These are phyloP conservation scores for Diplosphaera chodatii DNA, from an alignment of 139 green algal genomes.

Conservation along the genomic window DNA sequence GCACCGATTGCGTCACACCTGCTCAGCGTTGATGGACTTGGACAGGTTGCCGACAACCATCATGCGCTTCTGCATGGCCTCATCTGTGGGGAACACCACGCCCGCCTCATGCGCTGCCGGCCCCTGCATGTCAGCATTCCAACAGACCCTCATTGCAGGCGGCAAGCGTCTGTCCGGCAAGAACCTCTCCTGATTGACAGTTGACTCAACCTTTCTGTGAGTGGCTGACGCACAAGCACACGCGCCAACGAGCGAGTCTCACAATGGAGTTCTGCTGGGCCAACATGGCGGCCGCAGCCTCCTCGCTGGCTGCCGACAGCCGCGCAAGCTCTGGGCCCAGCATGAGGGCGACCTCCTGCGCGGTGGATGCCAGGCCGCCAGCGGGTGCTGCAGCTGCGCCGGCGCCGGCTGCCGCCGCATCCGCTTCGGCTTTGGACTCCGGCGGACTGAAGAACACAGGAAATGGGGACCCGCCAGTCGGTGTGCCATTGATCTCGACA, in stretches of 20 bases:
- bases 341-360: neutral
- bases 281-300: neutral
- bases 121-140: too few species aligned
- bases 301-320: neutral
- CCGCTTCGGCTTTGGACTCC: neutral
- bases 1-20: too few species aligned
- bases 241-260: too few species aligned
- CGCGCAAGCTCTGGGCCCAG: neutral
- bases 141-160: too few species aligned
- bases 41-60: slow-evolving; percentile 44
- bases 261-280: neutral
- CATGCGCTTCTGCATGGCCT: slow-evolving; percentile 20
- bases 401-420: neutral
- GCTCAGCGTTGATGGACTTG: slow-evolving; percentile 29
- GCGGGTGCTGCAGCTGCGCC: neutral
- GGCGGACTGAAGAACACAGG: slow-evolving; percentile 82
- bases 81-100: slow-evolving; percentile 28
- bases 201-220: too few species aligned
- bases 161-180: too few species aligned
- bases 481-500: slow-evolving; percentile 65
- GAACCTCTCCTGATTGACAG: too few species aligned
- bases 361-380: neutral
- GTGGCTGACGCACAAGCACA: too few species aligned
- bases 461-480: slow-evolving; percentile 77
- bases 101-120: slow-evolving; percentile 12